Evolutionary conservation across 1,139 yeast genomes (phyloP).

Genomic region (Debaryomyces nepalensis): DNA sequence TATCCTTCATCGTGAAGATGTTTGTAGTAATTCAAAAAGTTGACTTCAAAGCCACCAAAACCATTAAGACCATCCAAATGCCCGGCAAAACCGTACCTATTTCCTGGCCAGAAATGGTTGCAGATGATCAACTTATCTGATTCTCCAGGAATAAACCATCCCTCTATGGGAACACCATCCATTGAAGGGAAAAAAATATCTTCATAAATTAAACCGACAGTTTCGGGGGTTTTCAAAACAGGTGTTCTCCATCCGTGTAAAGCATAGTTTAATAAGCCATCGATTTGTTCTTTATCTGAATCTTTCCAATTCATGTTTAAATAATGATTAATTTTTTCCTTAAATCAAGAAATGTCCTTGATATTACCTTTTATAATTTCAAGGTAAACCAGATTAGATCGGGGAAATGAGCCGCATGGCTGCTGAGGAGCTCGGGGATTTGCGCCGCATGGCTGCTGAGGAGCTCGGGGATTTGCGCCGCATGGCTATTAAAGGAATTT

Average conservation of each 20-base stretch:
- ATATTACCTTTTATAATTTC: no score
- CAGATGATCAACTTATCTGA: conserved; percentile 12
- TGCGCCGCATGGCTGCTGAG: no score
- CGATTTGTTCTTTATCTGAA: conserved; percentile 10
- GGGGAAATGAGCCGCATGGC: no score
- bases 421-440: no score
- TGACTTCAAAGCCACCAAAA: conserved; percentile 16
- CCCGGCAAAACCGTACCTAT: conserved; percentile 13
- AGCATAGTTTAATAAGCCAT: conserved; percentile 5
- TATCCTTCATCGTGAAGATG: conserved; percentile 14
- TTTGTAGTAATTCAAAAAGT: conserved; percentile 13
- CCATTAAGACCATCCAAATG: conserved; percentile 8
- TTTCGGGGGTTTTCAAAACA: conserved; percentile 10
- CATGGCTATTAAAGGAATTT: no score
- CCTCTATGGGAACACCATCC: conserved; percentile 14
- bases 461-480: no score
- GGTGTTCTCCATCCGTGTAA: conserved; percentile 13
- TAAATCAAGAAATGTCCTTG: no score
- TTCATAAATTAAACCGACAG: conserved; percentile 12
- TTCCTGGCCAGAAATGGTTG: conserved; percentile 15
- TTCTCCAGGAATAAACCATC: conserved; percentile 14
- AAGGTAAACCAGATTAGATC: no score
- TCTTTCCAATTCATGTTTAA: no score
- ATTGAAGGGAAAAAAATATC: conserved; percentile 12
- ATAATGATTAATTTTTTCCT: no score